phyloP scores from a whole-genome alignment of 768 basidiomycete species.

The Termitomyces sp. region DNA sequence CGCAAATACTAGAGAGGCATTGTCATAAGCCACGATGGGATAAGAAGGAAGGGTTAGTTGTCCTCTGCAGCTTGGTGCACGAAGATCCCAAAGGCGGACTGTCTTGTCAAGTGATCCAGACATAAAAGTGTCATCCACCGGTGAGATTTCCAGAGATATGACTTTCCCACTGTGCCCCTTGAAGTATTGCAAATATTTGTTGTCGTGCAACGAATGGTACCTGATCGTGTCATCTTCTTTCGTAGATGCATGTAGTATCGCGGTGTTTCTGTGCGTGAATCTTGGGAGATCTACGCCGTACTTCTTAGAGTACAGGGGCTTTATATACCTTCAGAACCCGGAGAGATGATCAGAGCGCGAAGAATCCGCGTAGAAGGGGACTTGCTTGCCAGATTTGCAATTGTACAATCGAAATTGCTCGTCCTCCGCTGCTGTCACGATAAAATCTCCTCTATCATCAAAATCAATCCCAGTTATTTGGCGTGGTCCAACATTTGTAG shows the following conservation, averaged over 20 bases:
- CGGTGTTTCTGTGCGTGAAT: constrained; percentile 88
- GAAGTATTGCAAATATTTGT: constrained; percentile 95
- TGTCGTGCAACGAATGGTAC: constrained; percentile 94
- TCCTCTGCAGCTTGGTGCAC: constrained; percentile 74
- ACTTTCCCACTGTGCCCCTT: constrained; percentile 90
- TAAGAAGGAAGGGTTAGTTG: constrained; percentile 68
- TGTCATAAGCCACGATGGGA: constrained; percentile 83
- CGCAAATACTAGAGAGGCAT: constrained; percentile 80
- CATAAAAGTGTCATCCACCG: constrained; percentile 93
- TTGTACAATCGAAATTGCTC: constrained; percentile 89
- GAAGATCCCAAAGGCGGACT: constrained; percentile 94
- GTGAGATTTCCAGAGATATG: constrained; percentile 86
- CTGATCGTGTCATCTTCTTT: constrained; percentile 94
- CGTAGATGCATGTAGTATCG: constrained; percentile 87
- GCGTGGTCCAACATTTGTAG: constrained; percentile 45
- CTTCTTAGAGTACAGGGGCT: constrained; percentile 88
- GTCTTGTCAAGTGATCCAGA: constrained; percentile 93
- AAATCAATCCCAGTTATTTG: constrained; percentile 89
- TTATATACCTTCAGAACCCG: constrained; percentile 53
- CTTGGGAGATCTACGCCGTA: constrained; percentile 94
- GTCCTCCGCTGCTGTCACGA: constrained; percentile 88
- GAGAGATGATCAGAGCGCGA: constrained; percentile 13
- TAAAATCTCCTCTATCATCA: constrained; percentile 84
- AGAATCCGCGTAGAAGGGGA: constrained; percentile 25
- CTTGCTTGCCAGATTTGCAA: constrained; percentile 92